phyloP scores from a whole-genome alignment of 495 filamentous ascomycete genomes.

The Aspergillus carlsbadensis region DNA sequence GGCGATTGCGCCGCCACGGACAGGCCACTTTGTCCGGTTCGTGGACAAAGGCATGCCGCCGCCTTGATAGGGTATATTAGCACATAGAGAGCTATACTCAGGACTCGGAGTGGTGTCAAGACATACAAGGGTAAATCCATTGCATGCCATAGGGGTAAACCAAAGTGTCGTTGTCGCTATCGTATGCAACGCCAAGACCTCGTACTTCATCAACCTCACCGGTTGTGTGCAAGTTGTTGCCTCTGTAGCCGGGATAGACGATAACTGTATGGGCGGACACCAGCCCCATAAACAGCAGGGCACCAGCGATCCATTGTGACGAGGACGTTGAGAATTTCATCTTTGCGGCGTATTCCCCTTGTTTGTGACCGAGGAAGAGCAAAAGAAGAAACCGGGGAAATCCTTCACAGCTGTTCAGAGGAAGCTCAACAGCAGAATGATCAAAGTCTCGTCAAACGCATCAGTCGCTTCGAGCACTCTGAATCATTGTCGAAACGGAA shows the following conservation, averaged over 20 bases:
- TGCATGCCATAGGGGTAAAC: conserved; percentile 90
- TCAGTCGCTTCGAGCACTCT: conserved; percentile 11
- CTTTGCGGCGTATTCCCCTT: conserved; percentile 7
- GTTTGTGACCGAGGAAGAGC: neutral
- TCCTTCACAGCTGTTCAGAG: neutral
- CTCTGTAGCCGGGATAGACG: conserved; percentile 91
- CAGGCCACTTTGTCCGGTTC: conserved; percentile 92
- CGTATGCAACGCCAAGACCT: conserved; percentile 46
- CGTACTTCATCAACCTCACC: conserved; percentile 47
- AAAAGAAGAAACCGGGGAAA: conserved; percentile 4
- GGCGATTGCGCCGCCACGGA: conserved; percentile 78
- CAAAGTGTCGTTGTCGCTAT: conserved; percentile 37
- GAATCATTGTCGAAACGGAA: conserved; percentile 18
- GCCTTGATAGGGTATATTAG: conserved; percentile 53
- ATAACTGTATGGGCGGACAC: conserved; percentile 82
- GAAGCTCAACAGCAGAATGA: conserved; percentile 14
- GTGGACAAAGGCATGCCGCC: conserved; percentile 75
- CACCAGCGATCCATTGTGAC: conserved; percentile 49
- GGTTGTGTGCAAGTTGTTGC: conserved; percentile 85
- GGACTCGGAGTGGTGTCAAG: neutral
- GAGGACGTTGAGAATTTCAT: conserved; percentile 36
- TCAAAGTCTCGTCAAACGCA: neutral
- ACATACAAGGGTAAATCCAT: conserved; percentile 98
- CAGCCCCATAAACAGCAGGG: conserved; percentile 49
- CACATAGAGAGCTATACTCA: neutral